Evolutionary conservation across 2,329 filamentous ascomycete species (phyloP).

Genomic region (Sporothrix curviconia): DNA sequence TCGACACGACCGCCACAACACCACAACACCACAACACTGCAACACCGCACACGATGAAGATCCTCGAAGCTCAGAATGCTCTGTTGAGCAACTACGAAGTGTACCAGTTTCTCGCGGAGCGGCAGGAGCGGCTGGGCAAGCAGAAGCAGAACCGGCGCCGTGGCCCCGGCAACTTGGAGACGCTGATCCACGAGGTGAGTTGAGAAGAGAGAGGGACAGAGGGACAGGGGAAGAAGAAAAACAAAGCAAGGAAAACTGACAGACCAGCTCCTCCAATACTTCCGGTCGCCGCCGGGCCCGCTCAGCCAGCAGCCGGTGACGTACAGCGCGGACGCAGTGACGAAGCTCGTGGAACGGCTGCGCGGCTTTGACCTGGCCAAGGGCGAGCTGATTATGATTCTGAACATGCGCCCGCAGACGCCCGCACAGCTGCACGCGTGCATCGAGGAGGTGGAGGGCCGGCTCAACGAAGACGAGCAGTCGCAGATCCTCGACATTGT

Average conservation of each 20-base stretch:
- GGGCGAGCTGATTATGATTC: conserved; percentile 61
- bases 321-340: conserved; percentile 48
- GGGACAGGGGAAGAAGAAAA: neutral
- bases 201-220: neutral
- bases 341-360: conserved; percentile 47
- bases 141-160: conserved; percentile 46
- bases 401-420: conserved; percentile 57
- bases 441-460: conserved; percentile 57
- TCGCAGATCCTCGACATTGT: conserved; percentile 51
- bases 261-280: conserved; percentile 16
- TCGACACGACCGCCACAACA: neutral
- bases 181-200: conserved; percentile 59
- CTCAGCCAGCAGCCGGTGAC: conserved; percentile 48
- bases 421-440: conserved; percentile 54
- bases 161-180: conserved; percentile 50
- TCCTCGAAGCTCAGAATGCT: conserved; percentile 64
- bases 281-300: conserved; percentile 48
- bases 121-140: conserved; percentile 37
- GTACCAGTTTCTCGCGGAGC: conserved; percentile 54
- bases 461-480: conserved; percentile 55
- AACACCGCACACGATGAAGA: conserved; percentile 52
- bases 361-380: conserved; percentile 56
- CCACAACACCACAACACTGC: neutral
- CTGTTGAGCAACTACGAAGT: conserved; percentile 69
- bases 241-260: neutral